phyloP scores from a whole-genome alignment of 768 basidiomycete species.

The Clathrus columnatus region DNA sequence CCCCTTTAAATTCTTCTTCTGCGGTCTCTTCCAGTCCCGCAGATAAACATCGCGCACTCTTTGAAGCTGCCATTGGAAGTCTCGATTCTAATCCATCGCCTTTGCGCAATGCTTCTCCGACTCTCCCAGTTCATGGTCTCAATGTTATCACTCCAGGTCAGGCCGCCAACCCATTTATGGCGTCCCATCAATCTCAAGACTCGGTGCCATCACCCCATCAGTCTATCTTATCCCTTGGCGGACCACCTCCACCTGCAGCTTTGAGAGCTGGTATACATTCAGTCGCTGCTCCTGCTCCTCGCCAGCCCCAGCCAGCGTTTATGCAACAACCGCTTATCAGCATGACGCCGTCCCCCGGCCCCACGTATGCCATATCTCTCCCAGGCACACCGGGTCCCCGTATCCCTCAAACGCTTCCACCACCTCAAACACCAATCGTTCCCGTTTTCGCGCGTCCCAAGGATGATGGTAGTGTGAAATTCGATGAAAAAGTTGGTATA shows the following conservation, averaged over 20 bases:
- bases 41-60: constrained; percentile 12
- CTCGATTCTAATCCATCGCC: constrained; percentile 12
- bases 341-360: not conserved
- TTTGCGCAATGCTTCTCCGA: constrained; percentile 9
- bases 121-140: constrained; percentile 58
- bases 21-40: not conserved
- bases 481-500: constrained; percentile 41
- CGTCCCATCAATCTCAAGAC: constrained; percentile 10
- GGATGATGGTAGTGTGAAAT: constrained; percentile 36
- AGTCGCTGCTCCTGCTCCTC: constrained; percentile 22
- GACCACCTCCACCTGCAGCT: constrained; percentile 8
- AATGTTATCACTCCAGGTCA: constrained; percentile 45
- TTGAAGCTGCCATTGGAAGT: constrained; percentile 5
- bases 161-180: constrained; percentile 27
- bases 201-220: not conserved
- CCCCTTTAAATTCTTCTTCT: constrained; percentile 3
- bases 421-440: constrained; percentile 70
- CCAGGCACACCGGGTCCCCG: constrained; percentile 27
- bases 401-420: constrained; percentile 64
- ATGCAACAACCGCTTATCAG: constrained; percentile 4
- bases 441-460: constrained; percentile 68
- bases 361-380: not conserved
- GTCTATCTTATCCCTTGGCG: not conserved
- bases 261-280: constrained; percentile 25
- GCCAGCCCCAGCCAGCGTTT: constrained; percentile 16